These are phyloP conservation scores for Cenchrus purpureus DNA, from an alignment of 176 grass and related monocot species.

Conservation along the genomic window DNA sequence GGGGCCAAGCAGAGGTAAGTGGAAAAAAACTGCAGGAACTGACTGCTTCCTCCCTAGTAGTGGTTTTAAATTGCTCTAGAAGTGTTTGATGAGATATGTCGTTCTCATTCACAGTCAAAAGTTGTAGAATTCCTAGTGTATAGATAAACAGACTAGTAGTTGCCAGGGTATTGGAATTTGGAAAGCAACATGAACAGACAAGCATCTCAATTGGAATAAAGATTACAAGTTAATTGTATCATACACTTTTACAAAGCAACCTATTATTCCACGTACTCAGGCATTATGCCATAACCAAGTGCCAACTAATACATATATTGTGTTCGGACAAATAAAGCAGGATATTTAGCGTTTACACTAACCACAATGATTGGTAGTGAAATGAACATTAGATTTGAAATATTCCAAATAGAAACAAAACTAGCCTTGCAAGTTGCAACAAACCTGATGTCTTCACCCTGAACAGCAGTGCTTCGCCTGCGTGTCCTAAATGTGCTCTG, in stretches of 20 bases:
- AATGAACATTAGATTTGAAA: background rate
- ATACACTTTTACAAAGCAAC: background rate
- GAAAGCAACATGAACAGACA: background rate
- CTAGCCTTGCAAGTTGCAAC: constrained; percentile 37
- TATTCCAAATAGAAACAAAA: constrained; percentile 29
- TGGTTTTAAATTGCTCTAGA: background rate
- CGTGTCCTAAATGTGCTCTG: constrained; percentile 80
- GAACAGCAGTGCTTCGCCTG: constrained; percentile 63
- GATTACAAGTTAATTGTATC: background rate
- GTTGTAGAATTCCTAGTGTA: background rate
- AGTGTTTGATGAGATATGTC: background rate
- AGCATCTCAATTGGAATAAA: background rate
- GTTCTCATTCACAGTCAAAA: background rate
- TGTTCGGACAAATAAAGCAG: background rate
- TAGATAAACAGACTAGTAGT: background rate
- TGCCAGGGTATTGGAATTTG: background rate
- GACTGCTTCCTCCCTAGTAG: background rate
- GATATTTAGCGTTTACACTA: constrained; percentile 10
- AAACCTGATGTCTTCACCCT: constrained; percentile 98
- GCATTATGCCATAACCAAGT: background rate
- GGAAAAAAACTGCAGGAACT: background rate
- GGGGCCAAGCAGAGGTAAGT: background rate
- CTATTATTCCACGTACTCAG: background rate
- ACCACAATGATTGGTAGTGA: background rate
- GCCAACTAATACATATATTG: background rate